Percentiles rank a stretch among this genome's conserved stretches.
These are phyloP conservation scores for Phaffomyces opuntiae DNA, from an alignment of 805 yeast species.

Conservation along the genomic window DNA sequence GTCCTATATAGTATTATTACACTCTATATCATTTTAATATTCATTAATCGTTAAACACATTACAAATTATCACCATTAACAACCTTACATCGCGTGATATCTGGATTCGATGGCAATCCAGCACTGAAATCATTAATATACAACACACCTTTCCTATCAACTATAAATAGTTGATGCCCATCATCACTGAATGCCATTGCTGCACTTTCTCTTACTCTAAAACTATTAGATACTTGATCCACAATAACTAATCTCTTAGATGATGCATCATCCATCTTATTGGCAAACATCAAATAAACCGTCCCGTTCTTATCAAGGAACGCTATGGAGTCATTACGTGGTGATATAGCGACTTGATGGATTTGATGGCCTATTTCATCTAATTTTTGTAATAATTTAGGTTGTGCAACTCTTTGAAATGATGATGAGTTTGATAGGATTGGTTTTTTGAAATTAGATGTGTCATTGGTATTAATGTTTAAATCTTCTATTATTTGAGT, in stretches of 20 bases:
- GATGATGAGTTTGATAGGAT: neutral
- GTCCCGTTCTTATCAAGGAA: conserved; percentile 74
- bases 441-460: neutral
- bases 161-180: conserved; percentile 69
- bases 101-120: conserved; percentile 47
- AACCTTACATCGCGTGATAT: conserved; percentile 6
- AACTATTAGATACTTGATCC: conserved; percentile 75
- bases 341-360: conserved; percentile 69
- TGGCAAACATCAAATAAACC: conserved; percentile 61
- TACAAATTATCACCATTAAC: neutral
- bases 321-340: conserved; percentile 81
- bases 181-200: conserved; percentile 66
- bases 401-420: conserved; percentile 44
- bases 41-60: neutral
- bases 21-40: no score
- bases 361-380: conserved; percentile 79
- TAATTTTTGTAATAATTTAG: conserved; percentile 52
- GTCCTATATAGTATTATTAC: no score
- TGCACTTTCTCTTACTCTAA: conserved; percentile 70
- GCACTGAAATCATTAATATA: conserved; percentile 84
- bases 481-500: neutral
- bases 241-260: conserved; percentile 40
- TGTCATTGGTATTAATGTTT: neutral
- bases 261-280: conserved; percentile 48
- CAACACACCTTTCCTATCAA: conserved; percentile 77